Evolutionary conservation across 1,139 yeast genomes (phyloP), one percentile per base, ranked within the genome.

Genomic region (Maudiozyma humilis): DNA sequence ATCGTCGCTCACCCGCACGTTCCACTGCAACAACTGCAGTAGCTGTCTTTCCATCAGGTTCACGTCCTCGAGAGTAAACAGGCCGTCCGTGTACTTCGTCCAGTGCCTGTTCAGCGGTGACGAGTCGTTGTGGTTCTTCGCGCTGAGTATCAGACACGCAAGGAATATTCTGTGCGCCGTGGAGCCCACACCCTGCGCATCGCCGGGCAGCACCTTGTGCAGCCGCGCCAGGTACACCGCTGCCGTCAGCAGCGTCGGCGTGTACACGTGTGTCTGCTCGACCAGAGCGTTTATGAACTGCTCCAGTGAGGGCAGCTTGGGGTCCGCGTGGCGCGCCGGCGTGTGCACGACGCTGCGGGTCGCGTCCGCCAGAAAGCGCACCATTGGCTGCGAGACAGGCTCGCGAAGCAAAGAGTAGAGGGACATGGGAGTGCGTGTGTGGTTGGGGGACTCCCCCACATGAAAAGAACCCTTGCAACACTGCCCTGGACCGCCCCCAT

Each of bases 21-120:
- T 81, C 89, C 89, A 83, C 63, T 81, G 74, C 57, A 83, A 68
- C 46, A 82, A 68, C 56, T 71, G 77, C 46, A 82, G 68, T 50
- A 83, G 67, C 63, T 83, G 91, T 62, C 87, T 75, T 64, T 83
- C 93, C 88, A 83, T 83, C 48, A 82, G 69, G 62, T 82, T 83
- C 52, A 83, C 79, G 59, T 83, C 93, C 51, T 78, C 77, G 46
- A 73, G 67, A 43, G 71, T 68, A 64, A 83, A 82, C 38, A 82
- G 68, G 1, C 85, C 87, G 54, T 82, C 87, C 14, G 89, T 81
- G 63, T 81, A 79, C 51, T 71, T 74, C 31, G 86, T 79, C 93
- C 93, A 83, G 63, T 82, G 88, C 52, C 70, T 69, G 63, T 82
- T 83, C 59, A 81, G 77, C 48, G 89, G 88, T 23, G 85, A 78